Conservation (phyloP, 306 rosid genomes). For the Dalbergia oliveri region DNA sequence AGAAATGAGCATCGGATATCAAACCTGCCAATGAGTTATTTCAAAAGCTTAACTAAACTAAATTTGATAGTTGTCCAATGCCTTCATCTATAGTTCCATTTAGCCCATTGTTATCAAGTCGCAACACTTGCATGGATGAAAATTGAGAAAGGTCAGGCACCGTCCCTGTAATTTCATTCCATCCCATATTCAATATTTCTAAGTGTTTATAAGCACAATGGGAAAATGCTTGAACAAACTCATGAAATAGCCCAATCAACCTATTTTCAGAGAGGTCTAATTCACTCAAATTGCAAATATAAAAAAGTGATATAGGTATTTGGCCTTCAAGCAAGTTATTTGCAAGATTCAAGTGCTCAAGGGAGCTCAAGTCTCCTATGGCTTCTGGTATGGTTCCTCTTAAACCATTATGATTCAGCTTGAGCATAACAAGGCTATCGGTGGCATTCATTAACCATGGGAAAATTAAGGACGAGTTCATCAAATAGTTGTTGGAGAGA, state of each 20-base stretch:
- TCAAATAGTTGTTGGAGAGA: neutral
- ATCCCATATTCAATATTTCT: neutral
- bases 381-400: slow-evolving; percentile 11
- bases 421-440: neutral
- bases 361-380: neutral
- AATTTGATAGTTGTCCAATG: slow-evolving; percentile 19
- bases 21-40: neutral
- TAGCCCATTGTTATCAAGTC: neutral
- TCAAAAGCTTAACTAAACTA: neutral
- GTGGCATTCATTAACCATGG: slow-evolving; percentile 23
- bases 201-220: neutral
- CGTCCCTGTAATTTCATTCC: neutral
- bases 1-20: neutral
- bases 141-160: neutral
- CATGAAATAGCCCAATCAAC: neutral
- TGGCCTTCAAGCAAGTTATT: slow-evolving; percentile 11
- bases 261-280: neutral
- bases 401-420: neutral
- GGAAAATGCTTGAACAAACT: neutral
- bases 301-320: neutral
- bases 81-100: neutral
- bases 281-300: neutral
- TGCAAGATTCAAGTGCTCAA: neutral
- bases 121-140: neutral
- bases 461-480: neutral